Evolutionary conservation across 345 rosid genomes (phyloP).

Genomic region (Cardiospermum halicacabum): DNA sequence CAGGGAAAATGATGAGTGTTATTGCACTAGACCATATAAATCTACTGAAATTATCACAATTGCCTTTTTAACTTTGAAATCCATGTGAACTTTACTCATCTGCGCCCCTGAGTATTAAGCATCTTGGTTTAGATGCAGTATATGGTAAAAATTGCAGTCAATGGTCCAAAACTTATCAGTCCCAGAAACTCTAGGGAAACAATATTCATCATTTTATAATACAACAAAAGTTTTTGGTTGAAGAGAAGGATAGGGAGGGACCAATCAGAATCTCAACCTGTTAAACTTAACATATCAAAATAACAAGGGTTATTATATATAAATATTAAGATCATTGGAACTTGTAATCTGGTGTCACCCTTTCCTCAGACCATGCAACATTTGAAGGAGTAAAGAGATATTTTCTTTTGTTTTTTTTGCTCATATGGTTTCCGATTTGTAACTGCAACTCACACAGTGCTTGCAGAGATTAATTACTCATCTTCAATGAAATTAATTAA

Average conservation of each 20-base stretch:
- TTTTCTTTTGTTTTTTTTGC: conserved; percentile 10
- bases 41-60: too few species aligned
- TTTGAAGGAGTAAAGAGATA: conserved; percentile 12
- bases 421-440: not conserved
- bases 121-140: not conserved
- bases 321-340: not conserved
- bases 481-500: too few species aligned
- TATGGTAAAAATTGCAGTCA: not conserved
- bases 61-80: too few species aligned
- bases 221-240: conserved; percentile 11
- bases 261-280: not conserved
- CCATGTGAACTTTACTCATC: too few species aligned
- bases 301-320: too few species aligned
- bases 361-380: conserved; percentile 20
- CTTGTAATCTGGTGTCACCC: conserved; percentile 13
- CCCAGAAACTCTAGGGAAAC: conserved; percentile 3
- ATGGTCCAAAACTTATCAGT: not conserved
- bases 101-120: too few species aligned
- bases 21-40: too few species aligned
- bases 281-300: not conserved
- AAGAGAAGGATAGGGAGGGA: conserved; percentile 2
- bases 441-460: not conserved
- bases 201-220: not conserved
- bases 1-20: too few species aligned
- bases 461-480: too few species aligned